These are phyloP conservation scores for Persicaria maculosa DNA, from an alignment of 148 eudicot species.

Conservation along the genomic window DNA sequence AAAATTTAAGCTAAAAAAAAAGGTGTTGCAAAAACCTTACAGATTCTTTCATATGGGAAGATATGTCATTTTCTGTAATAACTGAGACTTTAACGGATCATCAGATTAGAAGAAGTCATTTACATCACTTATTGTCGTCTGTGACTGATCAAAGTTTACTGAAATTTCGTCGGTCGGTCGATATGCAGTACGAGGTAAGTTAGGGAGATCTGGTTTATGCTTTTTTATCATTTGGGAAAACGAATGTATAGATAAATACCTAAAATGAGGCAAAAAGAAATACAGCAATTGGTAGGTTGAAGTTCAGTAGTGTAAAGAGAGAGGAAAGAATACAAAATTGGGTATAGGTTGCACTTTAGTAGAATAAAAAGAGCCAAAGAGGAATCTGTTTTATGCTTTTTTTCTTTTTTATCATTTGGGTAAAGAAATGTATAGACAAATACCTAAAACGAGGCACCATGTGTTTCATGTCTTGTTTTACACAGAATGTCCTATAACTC, in stretches of 20 bases:
- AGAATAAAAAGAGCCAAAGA: neutral
- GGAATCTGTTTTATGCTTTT: conserved; percentile 9
- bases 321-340: neutral
- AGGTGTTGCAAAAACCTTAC: neutral
- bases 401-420: conserved; percentile 5
- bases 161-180: neutral
- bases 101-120: neutral
- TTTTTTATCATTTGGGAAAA: too few relatives aligned
- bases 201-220: too few relatives aligned
- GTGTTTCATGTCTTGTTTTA: neutral
- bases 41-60: neutral
- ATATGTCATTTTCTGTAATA: neutral
- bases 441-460: neutral
- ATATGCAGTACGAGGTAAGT: too few relatives aligned
- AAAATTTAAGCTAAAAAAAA: neutral
- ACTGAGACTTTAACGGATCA: neutral
- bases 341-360: neutral
- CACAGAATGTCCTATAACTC: too few relatives aligned
- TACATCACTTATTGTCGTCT: neutral
- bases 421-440: neutral
- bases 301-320: neutral
- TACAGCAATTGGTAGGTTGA: too few relatives aligned
- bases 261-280: too few relatives aligned
- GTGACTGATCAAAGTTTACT: neutral
- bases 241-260: too few relatives aligned